Evolutionary conservation across 2,329 filamentous ascomycete genomes (phyloP), one percentile per base, ranked within the genome.

Genomic region (Raffaelea deltoideospora): DNA sequence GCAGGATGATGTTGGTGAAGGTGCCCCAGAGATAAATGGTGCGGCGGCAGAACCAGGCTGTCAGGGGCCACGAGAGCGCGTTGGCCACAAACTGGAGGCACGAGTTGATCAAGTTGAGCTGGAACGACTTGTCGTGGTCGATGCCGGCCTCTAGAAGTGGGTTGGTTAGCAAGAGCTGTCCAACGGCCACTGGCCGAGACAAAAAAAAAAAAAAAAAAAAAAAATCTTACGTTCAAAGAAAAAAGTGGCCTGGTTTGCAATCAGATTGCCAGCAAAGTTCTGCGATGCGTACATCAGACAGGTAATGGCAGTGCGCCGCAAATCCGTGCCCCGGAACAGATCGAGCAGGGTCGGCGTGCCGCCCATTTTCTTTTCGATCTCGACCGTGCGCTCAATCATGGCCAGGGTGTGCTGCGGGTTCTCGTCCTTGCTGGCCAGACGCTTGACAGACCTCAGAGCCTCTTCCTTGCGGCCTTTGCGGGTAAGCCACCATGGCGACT

Each of bases 1-100:
- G 35, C 50, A 47, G 34, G 3, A 27, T 15, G 15, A 36, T 28
- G 33, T 43, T 46, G 29, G 37, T 27, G 19, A 31, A 19, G 14
- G 35, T 30, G 19, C 46, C 45, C 31, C 33, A 45, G 17, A 48
- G 28, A 32, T 43, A 46, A 19, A 47, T 40, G 28, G 36, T 41
- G 22, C 45, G 44, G 15, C 45, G 42, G 21, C 41, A 41, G 14
- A 44, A 35, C 32, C 36, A 39, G 1, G 67, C 65, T 13, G 71
- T 79, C 34, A 80, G 65, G 38, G 78, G 55, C 76, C 76, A 79
- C 40, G 74, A 79, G 30, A 75, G 59, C 65, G 76, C 76, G 52
- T 76, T 71, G 41, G 75, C 63, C 50, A 80, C 54, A 53, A 54
- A 60, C 50, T 76, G 70, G 3, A 79, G 70, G 34, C 64, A 69